Evolutionary conservation across 106 monocot genomes (phyloP).

Genomic region (Dendrobium nobile): DNA sequence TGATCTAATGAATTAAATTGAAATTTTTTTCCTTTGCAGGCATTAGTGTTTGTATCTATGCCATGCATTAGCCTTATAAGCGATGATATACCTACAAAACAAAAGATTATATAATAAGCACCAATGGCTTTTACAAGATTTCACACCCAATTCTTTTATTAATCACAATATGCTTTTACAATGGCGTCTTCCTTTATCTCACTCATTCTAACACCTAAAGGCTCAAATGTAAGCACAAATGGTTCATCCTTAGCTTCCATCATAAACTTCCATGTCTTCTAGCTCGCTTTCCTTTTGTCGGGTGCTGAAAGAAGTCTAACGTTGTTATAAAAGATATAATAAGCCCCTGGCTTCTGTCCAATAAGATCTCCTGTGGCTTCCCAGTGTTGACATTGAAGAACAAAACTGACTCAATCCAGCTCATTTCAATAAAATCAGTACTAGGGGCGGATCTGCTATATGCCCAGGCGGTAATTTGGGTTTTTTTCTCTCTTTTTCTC

Average conservation of each 20-base stretch:
- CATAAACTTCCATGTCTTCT: constrained; percentile 23
- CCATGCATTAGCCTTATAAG: no score
- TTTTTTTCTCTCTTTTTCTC: no score
- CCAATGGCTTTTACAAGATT: no score
- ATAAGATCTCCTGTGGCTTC: not conserved
- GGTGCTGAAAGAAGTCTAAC: constrained; percentile 24
- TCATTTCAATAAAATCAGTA: constrained; percentile 23
- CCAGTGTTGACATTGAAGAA: constrained; percentile 6
- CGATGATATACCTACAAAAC: no score
- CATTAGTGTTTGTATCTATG: no score
- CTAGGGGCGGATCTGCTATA: no score
- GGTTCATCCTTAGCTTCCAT: not conserved
- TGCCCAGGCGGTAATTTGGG: no score
- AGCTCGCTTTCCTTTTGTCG: constrained; percentile 1
- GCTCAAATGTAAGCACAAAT: constrained; percentile 17
- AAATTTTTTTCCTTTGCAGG: no score
- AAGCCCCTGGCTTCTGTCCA: not conserved
- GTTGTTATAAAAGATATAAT: constrained; percentile 28
- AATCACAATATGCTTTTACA: not conserved
- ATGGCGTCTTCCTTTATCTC: constrained; percentile 19
- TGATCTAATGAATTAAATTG: no score
- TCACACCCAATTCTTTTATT: no score
- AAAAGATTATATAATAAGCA: no score
- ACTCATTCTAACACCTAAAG: constrained; percentile 27
- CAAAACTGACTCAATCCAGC: constrained; percentile 19